Base-by-base conservation (phyloP, 805 yeast species). In the Metschnikowia dekortorum region DNA sequence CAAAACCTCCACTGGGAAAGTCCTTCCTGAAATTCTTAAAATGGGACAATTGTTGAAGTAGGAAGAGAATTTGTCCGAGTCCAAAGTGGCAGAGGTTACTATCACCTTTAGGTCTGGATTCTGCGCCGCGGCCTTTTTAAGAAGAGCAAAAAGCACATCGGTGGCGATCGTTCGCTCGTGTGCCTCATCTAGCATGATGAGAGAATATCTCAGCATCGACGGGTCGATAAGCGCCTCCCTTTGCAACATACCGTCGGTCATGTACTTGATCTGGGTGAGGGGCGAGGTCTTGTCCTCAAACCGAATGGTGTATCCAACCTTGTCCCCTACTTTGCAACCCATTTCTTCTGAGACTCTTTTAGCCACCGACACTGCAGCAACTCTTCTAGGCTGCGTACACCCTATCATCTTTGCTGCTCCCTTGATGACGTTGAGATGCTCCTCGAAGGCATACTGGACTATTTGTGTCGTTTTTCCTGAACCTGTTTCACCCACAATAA, bases 221-320 rank as follows among this genome's bases (percentile, higher is more conserved):
- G 96, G 92, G 64, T 94, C 98, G 16, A 78, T 69, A 44, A 92
- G 68, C 4, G 95, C 92, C 67, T 94, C 99, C 54, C 92, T 75
- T 61, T 91, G 83, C 14, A 94, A 75, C 88, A 92, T 91, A 74
- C 99, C 99, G 68, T 94, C 99, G 0, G 99, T 94, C 95, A 94
- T 83, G 65, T 91, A 94, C 69, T 90, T 88, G 51, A 94, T 84
- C 37, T 73, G 73, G 0, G 99, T 94, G 26, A 65, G 64, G 0
- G 76, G 71, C 26, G 83, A 73, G 6, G 55, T 54, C 22, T 44
- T 65, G 60, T 90, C 95, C 58, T 92, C 97, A 63, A 92, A 92
- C 61, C 98, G 76, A 50, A 92, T 86, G 1, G 90, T 75, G 62
- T 84, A 91, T 1, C 97, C 98, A 4, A 92, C 97, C 60, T 81